Percentiles rank a stretch among this genome's conserved stretches.
phyloP scores from a whole-genome alignment of 306 rosid species.

The Inga laurina region DNA sequence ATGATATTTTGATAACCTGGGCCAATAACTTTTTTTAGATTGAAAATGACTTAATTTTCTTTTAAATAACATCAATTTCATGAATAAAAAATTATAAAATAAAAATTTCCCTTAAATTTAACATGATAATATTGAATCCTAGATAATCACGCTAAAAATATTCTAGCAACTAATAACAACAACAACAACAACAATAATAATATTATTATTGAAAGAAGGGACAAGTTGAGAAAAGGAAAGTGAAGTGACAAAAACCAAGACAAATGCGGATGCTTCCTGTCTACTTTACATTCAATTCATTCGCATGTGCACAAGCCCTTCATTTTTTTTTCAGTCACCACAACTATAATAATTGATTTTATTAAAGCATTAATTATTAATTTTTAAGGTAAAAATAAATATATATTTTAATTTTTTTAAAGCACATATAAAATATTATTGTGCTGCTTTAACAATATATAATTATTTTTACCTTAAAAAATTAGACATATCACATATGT shows the following conservation, averaged over 20 bases:
- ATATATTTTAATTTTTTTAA: too few relatives aligned
- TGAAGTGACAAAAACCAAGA: conserved; percentile 20
- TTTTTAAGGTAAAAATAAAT: background rate
- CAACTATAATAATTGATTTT: background rate
- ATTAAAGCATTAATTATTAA: background rate
- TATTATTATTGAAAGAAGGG: background rate
- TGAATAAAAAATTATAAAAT: background rate
- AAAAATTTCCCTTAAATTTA: background rate
- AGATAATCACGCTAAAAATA: too few relatives aligned
- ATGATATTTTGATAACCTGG: background rate
- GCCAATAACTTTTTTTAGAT: background rate
- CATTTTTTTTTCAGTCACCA: background rate
- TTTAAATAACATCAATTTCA: too few relatives aligned
- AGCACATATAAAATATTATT: too few relatives aligned
- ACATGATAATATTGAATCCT: too few relatives aligned
- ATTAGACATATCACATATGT: background rate
- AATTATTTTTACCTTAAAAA: background rate
- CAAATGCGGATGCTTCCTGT: conserved; percentile 26
- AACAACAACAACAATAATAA: too few relatives aligned
- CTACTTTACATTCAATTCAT: conserved; percentile 32
- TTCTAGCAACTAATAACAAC: background rate
- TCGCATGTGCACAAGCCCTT: background rate
- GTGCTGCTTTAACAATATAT: background rate
- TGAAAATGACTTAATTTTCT: background rate
- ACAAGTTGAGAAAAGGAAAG: background rate